Evolutionary conservation across 257 asterid species (phyloP), one percentile per base, ranked within the genome.

Genomic region (Avicennia marina): DNA sequence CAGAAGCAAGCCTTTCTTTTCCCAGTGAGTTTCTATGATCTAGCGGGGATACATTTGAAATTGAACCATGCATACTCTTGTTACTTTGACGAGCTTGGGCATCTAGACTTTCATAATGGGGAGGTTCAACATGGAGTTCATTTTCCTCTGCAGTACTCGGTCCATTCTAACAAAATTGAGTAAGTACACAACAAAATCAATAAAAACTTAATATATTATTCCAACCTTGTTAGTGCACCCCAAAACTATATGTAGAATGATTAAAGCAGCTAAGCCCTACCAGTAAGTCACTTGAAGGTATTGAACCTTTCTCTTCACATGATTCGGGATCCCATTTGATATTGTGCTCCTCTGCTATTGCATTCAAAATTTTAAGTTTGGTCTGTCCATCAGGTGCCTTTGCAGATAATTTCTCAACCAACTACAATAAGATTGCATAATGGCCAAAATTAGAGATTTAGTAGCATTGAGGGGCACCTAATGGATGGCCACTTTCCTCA

Each of bases 361-460:
- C 75, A 26, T 62, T 69, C 76, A 89, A 60, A 34, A 65, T 50
- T 69, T 72, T 89, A 41, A 75, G 48, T 72, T 89, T 86, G 75
- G 95, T 63, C 60, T 67, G 84, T 52, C 75, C 78, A 73, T 89
- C 94, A 33, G 97, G 90, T 60, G 95, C 93, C 13, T 55, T 66
- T 38, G 90, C 83, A 63, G 95, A 86, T 58, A 86, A 78, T 72
- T 89, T 89, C 75, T 89, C 97, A 59, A 86, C 73, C 76, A 89
- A 54, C 95, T 89, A 81, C 62, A 57, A 65, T 12, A 49, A 9
- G 51, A 64, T 26, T 42, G 50, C 64, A 52, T 2, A 46, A 58
- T 38, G n/a, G 42, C 46, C 18, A 62, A 22, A 49, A 47, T 34
- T 42, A 58, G 10, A 56, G 53, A 66, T 50, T 33, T 7, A 33